Conservation (phyloP, 2,329 filamentous ascomycete species). For the Fusarium goolgardi region DNA sequence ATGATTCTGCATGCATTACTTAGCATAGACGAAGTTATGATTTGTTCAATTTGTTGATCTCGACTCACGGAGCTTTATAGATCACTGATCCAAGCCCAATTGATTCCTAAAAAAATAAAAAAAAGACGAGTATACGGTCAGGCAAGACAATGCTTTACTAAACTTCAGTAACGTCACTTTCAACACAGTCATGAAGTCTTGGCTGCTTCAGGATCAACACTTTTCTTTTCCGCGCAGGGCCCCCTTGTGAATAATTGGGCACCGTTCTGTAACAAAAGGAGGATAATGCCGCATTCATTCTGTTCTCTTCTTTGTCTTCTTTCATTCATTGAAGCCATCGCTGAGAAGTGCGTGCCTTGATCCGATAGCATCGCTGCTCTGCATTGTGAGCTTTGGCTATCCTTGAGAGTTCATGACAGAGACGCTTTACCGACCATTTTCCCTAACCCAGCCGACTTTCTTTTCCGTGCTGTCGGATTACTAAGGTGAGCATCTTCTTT, state of each 20-base stretch:
- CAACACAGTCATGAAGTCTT: neutral
- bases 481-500: neutral
- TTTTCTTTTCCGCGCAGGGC: conserved; percentile 14
- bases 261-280: neutral
- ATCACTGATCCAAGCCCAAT: no score
- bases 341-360: neutral
- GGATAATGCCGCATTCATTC: neutral
- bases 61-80: neutral
- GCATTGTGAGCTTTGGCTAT: neutral
- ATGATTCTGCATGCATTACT: neutral
- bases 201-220: conserved; percentile 8
- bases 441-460: neutral
- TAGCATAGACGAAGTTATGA: neutral
- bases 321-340: fast-evolving
- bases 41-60: neutral
- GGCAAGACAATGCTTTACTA: no score
- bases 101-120: fast-evolving
- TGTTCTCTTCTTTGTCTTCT: neutral
- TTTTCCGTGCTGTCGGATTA: no score
- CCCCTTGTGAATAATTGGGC: conserved; percentile 3
- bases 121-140: neutral
- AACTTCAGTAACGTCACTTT: neutral
- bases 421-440: neutral
- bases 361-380: neutral
- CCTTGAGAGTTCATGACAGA: neutral